Conservation (phyloP, 2,329 filamentous ascomycete genomes). For the Chaetomiaceae sp. region DNA sequence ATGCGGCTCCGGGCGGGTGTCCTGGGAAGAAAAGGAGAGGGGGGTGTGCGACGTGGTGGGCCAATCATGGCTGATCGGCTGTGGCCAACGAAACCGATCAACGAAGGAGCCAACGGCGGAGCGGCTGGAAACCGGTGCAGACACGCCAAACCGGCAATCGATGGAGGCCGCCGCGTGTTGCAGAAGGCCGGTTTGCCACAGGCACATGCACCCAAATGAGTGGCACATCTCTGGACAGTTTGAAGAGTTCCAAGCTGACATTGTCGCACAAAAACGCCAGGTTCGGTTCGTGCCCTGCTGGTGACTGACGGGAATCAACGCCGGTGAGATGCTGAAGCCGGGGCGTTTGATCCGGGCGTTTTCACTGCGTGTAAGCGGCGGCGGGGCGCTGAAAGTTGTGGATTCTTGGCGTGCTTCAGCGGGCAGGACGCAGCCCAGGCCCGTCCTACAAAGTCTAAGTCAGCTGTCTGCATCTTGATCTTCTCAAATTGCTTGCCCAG, state of each 20-base stretch:
- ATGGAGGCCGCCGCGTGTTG: constrained; percentile 12
- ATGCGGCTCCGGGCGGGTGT: constrained; percentile 17
- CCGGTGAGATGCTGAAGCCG: too few relatives aligned
- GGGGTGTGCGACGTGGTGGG: constrained; percentile 10
- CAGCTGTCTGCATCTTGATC: too few relatives aligned
- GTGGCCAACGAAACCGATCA: constrained; percentile 24
- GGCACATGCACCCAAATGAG: constrained; percentile 18
- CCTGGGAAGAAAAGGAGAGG: constrained; percentile 16
- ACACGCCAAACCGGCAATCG: constrained; percentile 18
- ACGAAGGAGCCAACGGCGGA: constrained; percentile 20
- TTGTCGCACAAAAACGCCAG: too few relatives aligned
- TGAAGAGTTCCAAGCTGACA: not conserved
- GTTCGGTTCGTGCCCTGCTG: too few relatives aligned
- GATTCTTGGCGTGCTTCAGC: too few relatives aligned
- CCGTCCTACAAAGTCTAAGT: too few relatives aligned
- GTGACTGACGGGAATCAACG: too few relatives aligned
- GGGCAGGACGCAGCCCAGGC: too few relatives aligned
- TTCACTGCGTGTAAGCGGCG: too few relatives aligned
- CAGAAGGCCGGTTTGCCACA: constrained; percentile 1
- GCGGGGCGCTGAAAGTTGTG: too few relatives aligned
- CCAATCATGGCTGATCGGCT: constrained; percentile 20
- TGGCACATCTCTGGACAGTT: not conserved
- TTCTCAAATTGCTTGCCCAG: too few relatives aligned
- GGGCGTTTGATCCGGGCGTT: too few relatives aligned
- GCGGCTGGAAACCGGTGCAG: constrained; percentile 19